Conservation (phyloP, 106 monocot species). For the Agapanthus africanus region DNA sequence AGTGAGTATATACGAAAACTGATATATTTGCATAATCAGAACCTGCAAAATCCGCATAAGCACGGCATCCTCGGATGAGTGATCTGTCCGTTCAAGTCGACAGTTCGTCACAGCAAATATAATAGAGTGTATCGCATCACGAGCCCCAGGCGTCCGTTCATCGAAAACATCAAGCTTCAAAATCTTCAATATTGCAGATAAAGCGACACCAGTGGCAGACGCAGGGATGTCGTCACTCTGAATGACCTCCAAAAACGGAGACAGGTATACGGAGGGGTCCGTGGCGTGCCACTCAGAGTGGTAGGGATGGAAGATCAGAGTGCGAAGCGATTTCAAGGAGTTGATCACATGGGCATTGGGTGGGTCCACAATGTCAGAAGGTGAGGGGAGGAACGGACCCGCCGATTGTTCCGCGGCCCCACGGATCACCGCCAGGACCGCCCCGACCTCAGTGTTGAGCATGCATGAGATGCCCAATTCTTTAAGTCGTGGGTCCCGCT, state of each 20-base stretch:
- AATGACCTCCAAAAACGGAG: conserved; percentile 64
- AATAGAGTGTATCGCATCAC: conserved; percentile 65
- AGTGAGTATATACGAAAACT: too few relatives aligned
- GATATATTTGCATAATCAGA: background rate
- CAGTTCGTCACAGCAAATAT: conserved; percentile 51
- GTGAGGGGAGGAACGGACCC: background rate
- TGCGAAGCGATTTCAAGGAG: conserved; percentile 68
- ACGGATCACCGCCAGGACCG: conserved; percentile 82
- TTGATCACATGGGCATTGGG: conserved; percentile 31
- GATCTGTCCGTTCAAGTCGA: conserved; percentile 63
- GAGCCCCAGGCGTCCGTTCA: conserved; percentile 58
- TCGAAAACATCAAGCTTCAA: conserved; percentile 61
- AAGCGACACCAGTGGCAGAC: conserved; percentile 60
- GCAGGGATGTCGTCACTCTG: conserved; percentile 75
- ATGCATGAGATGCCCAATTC: conserved; percentile 84
- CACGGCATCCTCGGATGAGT: conserved; percentile 59
- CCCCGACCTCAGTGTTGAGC: conserved; percentile 84
- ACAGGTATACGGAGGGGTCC: conserved; percentile 49
- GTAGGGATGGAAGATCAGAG: conserved; percentile 60
- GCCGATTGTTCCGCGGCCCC: conserved; percentile 3
- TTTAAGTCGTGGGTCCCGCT: conserved; percentile 22
- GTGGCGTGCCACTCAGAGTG: conserved; percentile 30
- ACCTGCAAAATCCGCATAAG: conserved; percentile 64
- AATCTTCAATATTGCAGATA: conserved; percentile 72
- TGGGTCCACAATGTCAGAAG: conserved; percentile 5